Conservation (phyloP, 306 rosid genomes). For the Cicer judaicum region DNA sequence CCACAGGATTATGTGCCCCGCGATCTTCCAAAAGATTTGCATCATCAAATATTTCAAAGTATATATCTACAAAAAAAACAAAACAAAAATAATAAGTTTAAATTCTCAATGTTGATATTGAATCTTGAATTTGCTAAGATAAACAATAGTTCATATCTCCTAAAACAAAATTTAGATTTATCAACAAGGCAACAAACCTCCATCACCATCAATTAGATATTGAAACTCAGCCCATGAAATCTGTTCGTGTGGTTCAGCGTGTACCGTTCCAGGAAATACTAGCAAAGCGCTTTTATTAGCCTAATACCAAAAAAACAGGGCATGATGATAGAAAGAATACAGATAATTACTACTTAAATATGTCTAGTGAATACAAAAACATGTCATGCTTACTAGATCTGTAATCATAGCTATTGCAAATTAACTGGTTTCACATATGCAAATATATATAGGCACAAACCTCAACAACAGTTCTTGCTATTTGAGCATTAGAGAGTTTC, state of each 20-base stretch:
- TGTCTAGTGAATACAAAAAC: slow-evolving; percentile 35
- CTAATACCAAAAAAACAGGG: slow-evolving; percentile 65
- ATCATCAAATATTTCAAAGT: slow-evolving; percentile 72
- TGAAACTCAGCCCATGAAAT: slow-evolving; percentile 77
- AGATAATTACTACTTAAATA: slow-evolving; percentile 42
- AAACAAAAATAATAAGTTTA: slow-evolving; percentile 20
- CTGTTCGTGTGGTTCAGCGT: slow-evolving; percentile 90
- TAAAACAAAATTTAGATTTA: slow-evolving; percentile 25
- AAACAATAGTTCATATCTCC: slow-evolving; percentile 40
- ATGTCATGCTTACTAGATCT: slow-evolving; percentile 31
- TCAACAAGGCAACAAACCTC: slow-evolving; percentile 62
- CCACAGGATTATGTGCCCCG: slow-evolving; percentile 82
- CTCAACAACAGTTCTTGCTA: slow-evolving; percentile 85
- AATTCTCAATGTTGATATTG: slow-evolving; percentile 15
- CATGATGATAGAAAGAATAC: slow-evolving; percentile 40
- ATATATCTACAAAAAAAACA: slow-evolving; percentile 61
- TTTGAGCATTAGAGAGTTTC: slow-evolving; percentile 78
- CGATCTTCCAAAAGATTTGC: slow-evolving; percentile 82
- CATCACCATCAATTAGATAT: slow-evolving; percentile 73
- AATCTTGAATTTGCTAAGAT: slow-evolving; percentile 26
- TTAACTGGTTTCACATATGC: slow-evolving; percentile 1
- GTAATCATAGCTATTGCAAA: slow-evolving; percentile 33
- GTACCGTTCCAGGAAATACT: slow-evolving; percentile 84
- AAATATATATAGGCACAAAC: slow-evolving; percentile 49
- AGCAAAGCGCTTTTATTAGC: slow-evolving; percentile 75